Evolutionary conservation across 2,329 filamentous ascomycete species (phyloP).

Genomic region (Botrytis byssoidea): DNA sequence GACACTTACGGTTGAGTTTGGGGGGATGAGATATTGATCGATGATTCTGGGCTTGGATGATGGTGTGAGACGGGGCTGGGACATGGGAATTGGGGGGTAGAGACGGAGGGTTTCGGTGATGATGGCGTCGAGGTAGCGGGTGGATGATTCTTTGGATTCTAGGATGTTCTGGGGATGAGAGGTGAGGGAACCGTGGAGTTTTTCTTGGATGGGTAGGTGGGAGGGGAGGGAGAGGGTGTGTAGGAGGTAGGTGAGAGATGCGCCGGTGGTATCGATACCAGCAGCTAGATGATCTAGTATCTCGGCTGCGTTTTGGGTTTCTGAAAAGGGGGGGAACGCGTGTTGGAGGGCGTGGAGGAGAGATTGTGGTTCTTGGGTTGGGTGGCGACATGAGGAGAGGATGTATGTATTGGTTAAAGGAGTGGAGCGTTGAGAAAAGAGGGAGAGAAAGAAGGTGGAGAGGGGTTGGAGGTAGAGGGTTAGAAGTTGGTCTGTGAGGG

Average conservation of each 20-base stretch:
- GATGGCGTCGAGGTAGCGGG: conserved; percentile 61
- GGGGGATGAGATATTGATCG: conserved; percentile 54
- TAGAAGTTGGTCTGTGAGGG: conserved; percentile 49
- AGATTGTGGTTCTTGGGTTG: conserved; percentile 51
- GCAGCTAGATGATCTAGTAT: conserved; percentile 69
- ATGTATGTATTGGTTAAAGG: conserved; percentile 61
- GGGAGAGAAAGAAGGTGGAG: conserved; percentile 80
- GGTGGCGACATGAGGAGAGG: conserved; percentile 46
- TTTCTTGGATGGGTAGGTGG: conserved; percentile 51
- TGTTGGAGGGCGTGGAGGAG: conserved; percentile 59
- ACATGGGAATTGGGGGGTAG: conserved; percentile 66
- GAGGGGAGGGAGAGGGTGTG: conserved; percentile 65
- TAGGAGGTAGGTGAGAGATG: conserved; percentile 68
- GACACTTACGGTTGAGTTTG: conserved; percentile 56
- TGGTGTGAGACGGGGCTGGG: conserved; percentile 56
- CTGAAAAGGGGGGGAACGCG: conserved; percentile 43
- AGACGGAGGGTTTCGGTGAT: conserved; percentile 61
- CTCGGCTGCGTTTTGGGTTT: conserved; percentile 61
- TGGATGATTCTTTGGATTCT: conserved; percentile 43
- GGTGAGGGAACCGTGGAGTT: conserved; percentile 42
- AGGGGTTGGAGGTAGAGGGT: conserved; percentile 85
- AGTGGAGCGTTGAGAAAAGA: conserved; percentile 57
- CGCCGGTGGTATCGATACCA: conserved; percentile 70
- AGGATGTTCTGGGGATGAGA: no score
- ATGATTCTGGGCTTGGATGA: conserved; percentile 52